A percentile compares a stretch with the other conserved stretches of the same genome.
Conservation (phyloP, 768 basidiomycete species). For the Boletus sensibilis region DNA sequence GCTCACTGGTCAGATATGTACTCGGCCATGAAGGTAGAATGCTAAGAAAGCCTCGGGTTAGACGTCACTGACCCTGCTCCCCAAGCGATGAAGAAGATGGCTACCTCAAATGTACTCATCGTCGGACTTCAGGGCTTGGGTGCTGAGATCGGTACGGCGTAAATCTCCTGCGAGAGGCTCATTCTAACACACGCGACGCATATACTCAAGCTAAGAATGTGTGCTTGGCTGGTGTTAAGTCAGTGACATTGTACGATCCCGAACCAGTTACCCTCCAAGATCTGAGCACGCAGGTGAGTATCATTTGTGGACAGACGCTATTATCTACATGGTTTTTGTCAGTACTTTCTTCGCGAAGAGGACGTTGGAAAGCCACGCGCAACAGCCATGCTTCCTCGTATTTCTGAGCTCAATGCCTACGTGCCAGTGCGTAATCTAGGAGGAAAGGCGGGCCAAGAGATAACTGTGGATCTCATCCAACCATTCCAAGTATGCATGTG, state of each 20-base stretch:
- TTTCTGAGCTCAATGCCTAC: constrained; percentile 94
- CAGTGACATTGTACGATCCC: constrained; percentile 93
- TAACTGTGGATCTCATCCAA: constrained; percentile 77
- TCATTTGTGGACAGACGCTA: neutral
- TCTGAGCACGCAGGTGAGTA: constrained; percentile 82
- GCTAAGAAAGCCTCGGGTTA: neutral
- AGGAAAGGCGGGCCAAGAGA: constrained; percentile 71
- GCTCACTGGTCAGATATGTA: constrained; percentile 64
- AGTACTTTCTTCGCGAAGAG: constrained; percentile 92
- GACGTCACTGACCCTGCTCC: constrained; percentile 17
- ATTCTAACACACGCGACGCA: constrained; percentile 9
- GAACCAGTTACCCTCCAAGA: constrained; percentile 86
- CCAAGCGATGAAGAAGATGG: constrained; percentile 98
- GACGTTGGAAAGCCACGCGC: constrained; percentile 91
- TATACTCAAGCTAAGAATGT: constrained; percentile 77
- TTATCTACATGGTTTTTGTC: constrained; percentile 12
- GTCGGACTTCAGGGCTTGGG: constrained; percentile 91
- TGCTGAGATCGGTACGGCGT: constrained; percentile 81
- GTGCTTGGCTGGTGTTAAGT: constrained; percentile 93
- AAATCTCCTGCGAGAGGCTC: constrained; percentile 1
- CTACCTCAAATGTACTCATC: constrained; percentile 89
- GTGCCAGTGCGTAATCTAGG: constrained; percentile 90
- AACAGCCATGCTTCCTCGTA: constrained; percentile 78
- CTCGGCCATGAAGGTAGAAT: constrained; percentile 88
- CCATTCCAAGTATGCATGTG: constrained; percentile 76